Percentiles rank a stretch among this genome's conserved stretches.
phyloP scores from a whole-genome alignment of 768 basidiomycete species.

The Ramaria rubella region DNA sequence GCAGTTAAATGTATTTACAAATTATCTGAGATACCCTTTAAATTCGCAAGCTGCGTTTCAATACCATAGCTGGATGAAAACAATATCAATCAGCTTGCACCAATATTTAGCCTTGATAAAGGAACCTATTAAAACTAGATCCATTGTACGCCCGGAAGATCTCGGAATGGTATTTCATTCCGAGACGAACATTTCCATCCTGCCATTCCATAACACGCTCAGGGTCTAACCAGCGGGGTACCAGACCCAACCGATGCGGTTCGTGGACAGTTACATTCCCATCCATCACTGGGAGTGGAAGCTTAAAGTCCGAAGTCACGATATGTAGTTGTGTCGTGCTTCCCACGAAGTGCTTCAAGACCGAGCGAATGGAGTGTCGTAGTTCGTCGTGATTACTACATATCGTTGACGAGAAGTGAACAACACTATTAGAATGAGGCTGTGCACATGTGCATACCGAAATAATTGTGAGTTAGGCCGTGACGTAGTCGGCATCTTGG shows the following conservation, averaged over 20 bases:
- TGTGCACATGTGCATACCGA: not conserved
- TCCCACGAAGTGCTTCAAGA: slow-evolving; percentile 23
- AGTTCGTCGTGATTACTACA: slow-evolving; percentile 33
- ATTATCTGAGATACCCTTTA: slow-evolving; percentile 26
- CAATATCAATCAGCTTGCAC: no score
- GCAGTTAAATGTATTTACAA: slow-evolving; percentile 19
- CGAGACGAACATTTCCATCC: slow-evolving; percentile 24
- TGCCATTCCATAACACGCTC: slow-evolving; percentile 15
- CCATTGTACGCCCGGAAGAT: slow-evolving; percentile 19
- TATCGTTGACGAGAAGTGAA: not conserved
- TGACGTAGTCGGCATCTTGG: not conserved
- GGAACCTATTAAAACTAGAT: slow-evolving; percentile 30
- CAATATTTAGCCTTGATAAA: not conserved
- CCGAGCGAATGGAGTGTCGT: slow-evolving; percentile 31
- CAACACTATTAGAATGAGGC: not conserved
- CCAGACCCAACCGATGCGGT: slow-evolving; percentile 28
- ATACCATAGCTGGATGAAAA: slow-evolving; percentile 33
- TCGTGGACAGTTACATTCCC: slow-evolving; percentile 7
- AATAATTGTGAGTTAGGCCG: not conserved
- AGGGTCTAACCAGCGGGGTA: slow-evolving; percentile 36
- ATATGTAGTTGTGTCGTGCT: slow-evolving; percentile 27
- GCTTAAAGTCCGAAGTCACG: slow-evolving; percentile 30
- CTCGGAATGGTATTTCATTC: slow-evolving; percentile 28
- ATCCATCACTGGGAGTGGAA: slow-evolving; percentile 12
- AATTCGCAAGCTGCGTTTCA: slow-evolving; percentile 28